A percentile compares a stretch with the other conserved stretches of the same genome.
phyloP scores from a whole-genome alignment of 352 stramenopile species.

The Peronospora farinosa region DNA sequence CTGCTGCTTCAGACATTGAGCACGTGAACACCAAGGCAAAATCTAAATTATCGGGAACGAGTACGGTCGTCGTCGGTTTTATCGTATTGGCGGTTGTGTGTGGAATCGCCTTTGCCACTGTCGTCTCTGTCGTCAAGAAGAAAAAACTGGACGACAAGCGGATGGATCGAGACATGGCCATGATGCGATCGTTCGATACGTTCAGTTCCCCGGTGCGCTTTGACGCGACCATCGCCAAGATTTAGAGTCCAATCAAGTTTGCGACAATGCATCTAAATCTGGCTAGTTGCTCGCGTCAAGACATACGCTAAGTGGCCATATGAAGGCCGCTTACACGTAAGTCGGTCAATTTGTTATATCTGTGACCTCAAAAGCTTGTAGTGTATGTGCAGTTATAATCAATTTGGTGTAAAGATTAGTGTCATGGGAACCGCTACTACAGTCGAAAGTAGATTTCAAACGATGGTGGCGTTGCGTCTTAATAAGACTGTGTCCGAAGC shows the following conservation, averaged over 20 bases:
- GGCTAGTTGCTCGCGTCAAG: constrained; percentile 1
- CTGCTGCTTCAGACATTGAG: constrained; percentile 12
- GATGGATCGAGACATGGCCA: constrained; percentile 19
- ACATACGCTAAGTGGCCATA: too few relatives aligned
- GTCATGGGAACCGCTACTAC: constrained; percentile 14
- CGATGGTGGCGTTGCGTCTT: constrained; percentile 5
- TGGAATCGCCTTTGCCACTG: constrained; percentile 17
- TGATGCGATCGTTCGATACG: constrained; percentile 25
- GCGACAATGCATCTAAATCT: constrained; percentile 1
- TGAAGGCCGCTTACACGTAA: too few relatives aligned
- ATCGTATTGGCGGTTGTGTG: constrained; percentile 21
- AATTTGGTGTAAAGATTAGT: constrained; percentile 5
- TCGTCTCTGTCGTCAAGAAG: constrained; percentile 25
- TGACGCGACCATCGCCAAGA: constrained; percentile 28
- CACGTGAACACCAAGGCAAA: constrained; percentile 22
- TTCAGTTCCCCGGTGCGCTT: constrained; percentile 26
- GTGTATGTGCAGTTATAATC: constrained; percentile 13
- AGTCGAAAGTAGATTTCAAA: constrained; percentile 13
- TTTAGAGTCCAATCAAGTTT: constrained; percentile 18
- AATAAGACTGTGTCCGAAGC: constrained; percentile 3
- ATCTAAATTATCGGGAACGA: constrained; percentile 8
- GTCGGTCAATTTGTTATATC: neutral
- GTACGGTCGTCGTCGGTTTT: constrained; percentile 23
- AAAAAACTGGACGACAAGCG: constrained; percentile 29
- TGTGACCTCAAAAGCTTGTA: constrained; percentile 4